Evolutionary conservation across 352 stramenopile species (phyloP).

Genomic region (Phytophthora cactorum): DNA sequence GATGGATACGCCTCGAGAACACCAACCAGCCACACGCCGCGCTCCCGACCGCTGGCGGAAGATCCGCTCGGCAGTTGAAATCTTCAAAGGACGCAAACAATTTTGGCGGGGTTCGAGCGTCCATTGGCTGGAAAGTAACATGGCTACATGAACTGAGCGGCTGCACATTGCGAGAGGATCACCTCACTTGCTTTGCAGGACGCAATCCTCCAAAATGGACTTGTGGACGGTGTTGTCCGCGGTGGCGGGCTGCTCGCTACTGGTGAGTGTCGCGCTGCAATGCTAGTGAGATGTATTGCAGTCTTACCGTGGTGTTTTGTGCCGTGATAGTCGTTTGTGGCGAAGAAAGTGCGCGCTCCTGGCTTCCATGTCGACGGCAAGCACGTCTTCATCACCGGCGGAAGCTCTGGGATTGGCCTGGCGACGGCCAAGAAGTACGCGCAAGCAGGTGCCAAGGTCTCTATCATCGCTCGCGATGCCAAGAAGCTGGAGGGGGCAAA

Average conservation of each 20-base stretch:
- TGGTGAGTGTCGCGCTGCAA: conserved; percentile 15
- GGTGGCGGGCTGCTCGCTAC: conserved; percentile 21
- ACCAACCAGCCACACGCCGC: conserved; percentile 9
- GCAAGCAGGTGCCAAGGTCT: conserved; percentile 44
- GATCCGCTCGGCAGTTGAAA: conserved; percentile 28
- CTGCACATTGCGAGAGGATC: neutral
- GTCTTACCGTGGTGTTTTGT: neutral
- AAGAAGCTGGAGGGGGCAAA: conserved; percentile 45
- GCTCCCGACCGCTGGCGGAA: conserved; percentile 28
- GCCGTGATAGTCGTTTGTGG: conserved; percentile 22
- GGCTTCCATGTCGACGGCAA: conserved; percentile 42
- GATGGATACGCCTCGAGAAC: conserved; percentile 1
- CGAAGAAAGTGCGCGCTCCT: conserved; percentile 30
- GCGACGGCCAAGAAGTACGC: conserved; percentile 55
- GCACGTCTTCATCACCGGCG: conserved; percentile 54
- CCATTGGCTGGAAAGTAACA: conserved; percentile 18
- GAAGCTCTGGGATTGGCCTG: conserved; percentile 55
- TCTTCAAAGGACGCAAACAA: conserved; percentile 23
- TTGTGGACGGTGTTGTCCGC: conserved; percentile 23
- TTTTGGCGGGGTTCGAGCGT: conserved; percentile 5
- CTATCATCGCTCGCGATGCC: conserved; percentile 46
- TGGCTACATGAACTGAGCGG: conserved; percentile 19
- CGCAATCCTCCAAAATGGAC: conserved; percentile 12
- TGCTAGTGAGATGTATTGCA: neutral
- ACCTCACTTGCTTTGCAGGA: no score